A percentile compares a stretch with the other conserved stretches of the same genome.
Evolutionary conservation across 306 rosid genomes (phyloP).

Genomic region (Alnus rubra): DNA sequence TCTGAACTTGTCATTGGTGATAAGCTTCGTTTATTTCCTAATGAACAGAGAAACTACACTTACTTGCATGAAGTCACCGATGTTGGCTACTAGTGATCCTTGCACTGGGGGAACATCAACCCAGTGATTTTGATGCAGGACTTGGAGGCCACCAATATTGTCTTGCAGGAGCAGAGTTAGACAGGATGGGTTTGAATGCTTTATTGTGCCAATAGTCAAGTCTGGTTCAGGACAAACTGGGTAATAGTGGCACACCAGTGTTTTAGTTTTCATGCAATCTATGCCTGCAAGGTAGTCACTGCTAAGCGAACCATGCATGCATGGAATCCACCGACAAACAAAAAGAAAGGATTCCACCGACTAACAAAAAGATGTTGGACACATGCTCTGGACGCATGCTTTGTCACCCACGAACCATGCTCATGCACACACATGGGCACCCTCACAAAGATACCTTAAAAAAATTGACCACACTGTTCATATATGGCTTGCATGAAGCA

Average conservation of each 20-base stretch:
- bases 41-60: background rate
- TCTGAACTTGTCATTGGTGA: constrained; percentile 72
- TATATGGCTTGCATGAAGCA: no score
- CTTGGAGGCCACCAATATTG: constrained; percentile 74
- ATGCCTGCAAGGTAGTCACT: constrained; percentile 47
- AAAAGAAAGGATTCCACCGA: no score
- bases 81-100: constrained; percentile 64
- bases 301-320: constrained; percentile 4
- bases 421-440: no score
- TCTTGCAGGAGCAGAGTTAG: constrained; percentile 75
- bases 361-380: no score
- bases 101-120: constrained; percentile 53
- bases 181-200: constrained; percentile 76
- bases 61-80: constrained; percentile 86
- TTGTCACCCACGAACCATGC: no score
- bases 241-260: constrained; percentile 71
- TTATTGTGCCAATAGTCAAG: constrained; percentile 63
- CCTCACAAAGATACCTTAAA: no score
- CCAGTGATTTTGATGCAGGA: constrained; percentile 67
- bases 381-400: no score
- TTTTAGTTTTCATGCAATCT: constrained; percentile 66
- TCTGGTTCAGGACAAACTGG: constrained; percentile 84
- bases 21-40: constrained; percentile 36
- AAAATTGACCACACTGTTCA: no score
- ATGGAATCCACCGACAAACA: no score